Conservation (phyloP, 805 yeast genomes). For the Cyberlindnera maclurae region DNA sequence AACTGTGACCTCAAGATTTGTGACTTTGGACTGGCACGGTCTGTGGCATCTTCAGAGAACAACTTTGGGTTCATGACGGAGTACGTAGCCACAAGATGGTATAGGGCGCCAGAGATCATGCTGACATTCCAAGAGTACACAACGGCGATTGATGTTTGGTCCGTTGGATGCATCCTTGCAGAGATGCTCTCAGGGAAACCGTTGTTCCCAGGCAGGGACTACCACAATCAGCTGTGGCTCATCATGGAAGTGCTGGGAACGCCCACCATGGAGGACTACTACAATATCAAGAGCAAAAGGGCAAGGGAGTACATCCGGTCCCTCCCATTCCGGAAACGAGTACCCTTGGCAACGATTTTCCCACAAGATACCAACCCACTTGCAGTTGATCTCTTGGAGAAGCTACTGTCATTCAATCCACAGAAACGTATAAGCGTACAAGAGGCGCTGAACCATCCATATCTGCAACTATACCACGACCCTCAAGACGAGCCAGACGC, state of each 20-base stretch:
- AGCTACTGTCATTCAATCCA: conserved; percentile 67
- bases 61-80: conserved; percentile 58
- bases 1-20: conserved; percentile 73
- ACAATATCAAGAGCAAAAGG: conserved; percentile 63
- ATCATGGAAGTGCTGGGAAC: conserved; percentile 68
- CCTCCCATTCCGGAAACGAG: conserved; percentile 52
- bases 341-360: conserved; percentile 45
- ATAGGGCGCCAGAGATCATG: conserved; percentile 82
- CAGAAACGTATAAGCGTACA: conserved; percentile 65
- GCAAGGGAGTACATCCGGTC: conserved; percentile 73
- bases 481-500: conserved; percentile 62
- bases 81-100: conserved; percentile 83
- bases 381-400: conserved; percentile 58
- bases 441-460: conserved; percentile 71
- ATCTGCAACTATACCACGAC: conserved; percentile 58
- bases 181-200: conserved; percentile 57
- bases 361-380: conserved; percentile 39
- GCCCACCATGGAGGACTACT: conserved; percentile 66
- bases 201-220: conserved; percentile 70
- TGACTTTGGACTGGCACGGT: conserved; percentile 71
- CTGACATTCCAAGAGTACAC: conserved; percentile 64
- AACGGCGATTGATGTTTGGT: conserved; percentile 75
- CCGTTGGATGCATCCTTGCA: conserved; percentile 71
- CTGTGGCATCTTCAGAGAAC: conserved; percentile 41
- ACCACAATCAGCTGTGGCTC: conserved; percentile 57